Conservation (phyloP, 371 early-diverging fungal genomes). For the Entomophthora muscae region DNA sequence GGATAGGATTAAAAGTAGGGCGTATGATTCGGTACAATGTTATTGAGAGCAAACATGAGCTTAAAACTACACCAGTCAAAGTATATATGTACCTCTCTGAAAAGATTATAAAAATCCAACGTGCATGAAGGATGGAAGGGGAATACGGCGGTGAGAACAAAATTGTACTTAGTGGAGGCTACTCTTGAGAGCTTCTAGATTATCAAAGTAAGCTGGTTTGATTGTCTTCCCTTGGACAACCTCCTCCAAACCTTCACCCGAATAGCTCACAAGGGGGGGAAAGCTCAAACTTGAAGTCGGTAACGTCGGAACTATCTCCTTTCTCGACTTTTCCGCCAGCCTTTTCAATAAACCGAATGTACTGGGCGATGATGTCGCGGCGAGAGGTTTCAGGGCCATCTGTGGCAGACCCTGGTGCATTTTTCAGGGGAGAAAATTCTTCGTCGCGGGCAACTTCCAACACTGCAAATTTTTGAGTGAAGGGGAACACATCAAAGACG, state of each 20-base stretch:
- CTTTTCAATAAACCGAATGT: conserved; percentile 58
- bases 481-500: conserved; percentile 91
- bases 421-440: conserved; percentile 96
- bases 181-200: conserved; percentile 1
- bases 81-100: too few relatives aligned
- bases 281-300: conserved; percentile 48
- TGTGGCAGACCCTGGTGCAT: conserved; percentile 70
- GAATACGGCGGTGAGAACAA: too few relatives aligned
- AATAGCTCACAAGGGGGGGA: conserved; percentile 81
- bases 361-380: conserved; percentile 69
- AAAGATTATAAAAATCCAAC: too few relatives aligned
- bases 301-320: conserved; percentile 29
- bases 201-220: conserved; percentile 14
- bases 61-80: too few relatives aligned
- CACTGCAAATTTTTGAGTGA: conserved; percentile 67
- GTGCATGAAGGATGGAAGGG: too few relatives aligned
- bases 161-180: too few relatives aligned
- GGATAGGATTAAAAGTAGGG: too few relatives aligned
- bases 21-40: too few relatives aligned
- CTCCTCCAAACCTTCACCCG: conserved; percentile 76
- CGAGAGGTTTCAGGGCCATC: conserved; percentile 91
- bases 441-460: conserved; percentile 80
- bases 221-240: conserved; percentile 35
- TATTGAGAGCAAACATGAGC: too few relatives aligned
- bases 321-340: conserved; percentile 60